These are phyloP conservation scores for Sanghuangporus sanghuang DNA, from an alignment of 1,284 basidiomycete genomes.

Conservation along the genomic window DNA sequence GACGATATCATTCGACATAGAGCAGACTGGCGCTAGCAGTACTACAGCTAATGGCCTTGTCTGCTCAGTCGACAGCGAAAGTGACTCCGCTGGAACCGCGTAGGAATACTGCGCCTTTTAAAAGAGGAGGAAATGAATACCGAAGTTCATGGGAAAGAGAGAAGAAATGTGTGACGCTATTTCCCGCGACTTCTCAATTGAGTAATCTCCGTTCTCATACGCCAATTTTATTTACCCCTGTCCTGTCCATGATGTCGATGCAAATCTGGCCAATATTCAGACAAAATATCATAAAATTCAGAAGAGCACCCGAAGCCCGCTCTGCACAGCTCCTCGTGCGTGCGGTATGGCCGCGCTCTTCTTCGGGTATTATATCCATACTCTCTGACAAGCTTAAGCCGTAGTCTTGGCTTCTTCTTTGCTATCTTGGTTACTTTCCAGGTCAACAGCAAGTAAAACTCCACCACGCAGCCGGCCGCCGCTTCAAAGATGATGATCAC, in stretches of 20 bases:
- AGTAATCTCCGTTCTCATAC: not conserved
- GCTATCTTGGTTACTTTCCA: no score
- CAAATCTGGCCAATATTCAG: no score
- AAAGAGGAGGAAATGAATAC: not conserved
- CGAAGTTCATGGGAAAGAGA: slow-evolving; percentile 3
- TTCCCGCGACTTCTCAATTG: not conserved
- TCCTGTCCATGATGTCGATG: no score
- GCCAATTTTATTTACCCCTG: not conserved
- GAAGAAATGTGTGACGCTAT: not conserved
- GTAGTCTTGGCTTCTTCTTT: no score
- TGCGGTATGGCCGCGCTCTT: no score
- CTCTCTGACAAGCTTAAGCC: no score
- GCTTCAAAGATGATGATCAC: no score
- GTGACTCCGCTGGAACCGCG: not conserved
- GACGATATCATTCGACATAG: slow-evolving; percentile 10
- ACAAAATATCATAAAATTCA: not conserved
- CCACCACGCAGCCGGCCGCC: no score
- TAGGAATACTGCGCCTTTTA: not conserved
- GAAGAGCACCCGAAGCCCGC: not conserved
- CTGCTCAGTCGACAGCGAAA: not conserved
- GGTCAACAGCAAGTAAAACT: no score
- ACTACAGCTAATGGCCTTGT: not conserved
- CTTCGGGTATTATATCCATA: no score
- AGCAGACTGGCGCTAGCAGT: not conserved
- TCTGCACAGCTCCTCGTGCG: no score